phyloP scores from a whole-genome alignment of 2,329 filamentous ascomycete species.

The Aureobasidium sp. region DNA sequence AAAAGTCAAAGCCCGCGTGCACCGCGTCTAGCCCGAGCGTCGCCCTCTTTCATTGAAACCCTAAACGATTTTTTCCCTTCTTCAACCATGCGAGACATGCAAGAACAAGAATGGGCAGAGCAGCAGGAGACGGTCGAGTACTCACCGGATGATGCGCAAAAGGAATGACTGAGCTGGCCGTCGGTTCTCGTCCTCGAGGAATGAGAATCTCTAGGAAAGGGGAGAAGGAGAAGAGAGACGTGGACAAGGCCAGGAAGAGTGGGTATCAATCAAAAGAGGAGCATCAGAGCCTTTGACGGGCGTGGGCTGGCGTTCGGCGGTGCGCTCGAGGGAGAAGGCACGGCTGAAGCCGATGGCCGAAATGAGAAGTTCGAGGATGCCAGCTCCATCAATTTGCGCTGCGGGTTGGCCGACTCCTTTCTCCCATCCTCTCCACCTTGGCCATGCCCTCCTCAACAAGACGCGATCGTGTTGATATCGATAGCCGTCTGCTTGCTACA shows the following conservation, averaged over 20 bases:
- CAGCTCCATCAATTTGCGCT: not conserved
- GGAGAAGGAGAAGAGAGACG: not conserved
- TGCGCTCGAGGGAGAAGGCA: not conserved
- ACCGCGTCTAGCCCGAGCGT: conserved; percentile 10
- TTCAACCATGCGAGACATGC: not conserved
- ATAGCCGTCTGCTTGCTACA: not conserved
- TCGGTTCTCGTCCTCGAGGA: conserved; percentile 1
- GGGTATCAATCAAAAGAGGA: conserved; percentile 9
- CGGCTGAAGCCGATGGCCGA: not conserved
- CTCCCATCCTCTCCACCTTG: not conserved
- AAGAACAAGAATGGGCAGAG: not conserved
- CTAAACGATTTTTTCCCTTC: conserved; percentile 6
- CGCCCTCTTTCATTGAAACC: conserved; percentile 6
- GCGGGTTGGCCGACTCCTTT: conserved; percentile 1
- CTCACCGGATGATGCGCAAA: conserved; percentile 6
- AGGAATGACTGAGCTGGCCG: not conserved
- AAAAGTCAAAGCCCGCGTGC: conserved; percentile 12
- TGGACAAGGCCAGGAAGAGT: conserved; percentile 5
- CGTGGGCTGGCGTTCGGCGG: conserved; percentile 9
- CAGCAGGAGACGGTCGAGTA: not conserved
- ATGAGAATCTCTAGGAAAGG: not conserved
- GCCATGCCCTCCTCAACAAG: not conserved
- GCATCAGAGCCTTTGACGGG: not conserved
- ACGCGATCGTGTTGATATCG: not conserved
- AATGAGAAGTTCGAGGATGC: not conserved